These are phyloP conservation scores for Botryotinia calthae DNA, from an alignment of 2,329 filamentous ascomycete genomes.

Conservation along the genomic window DNA sequence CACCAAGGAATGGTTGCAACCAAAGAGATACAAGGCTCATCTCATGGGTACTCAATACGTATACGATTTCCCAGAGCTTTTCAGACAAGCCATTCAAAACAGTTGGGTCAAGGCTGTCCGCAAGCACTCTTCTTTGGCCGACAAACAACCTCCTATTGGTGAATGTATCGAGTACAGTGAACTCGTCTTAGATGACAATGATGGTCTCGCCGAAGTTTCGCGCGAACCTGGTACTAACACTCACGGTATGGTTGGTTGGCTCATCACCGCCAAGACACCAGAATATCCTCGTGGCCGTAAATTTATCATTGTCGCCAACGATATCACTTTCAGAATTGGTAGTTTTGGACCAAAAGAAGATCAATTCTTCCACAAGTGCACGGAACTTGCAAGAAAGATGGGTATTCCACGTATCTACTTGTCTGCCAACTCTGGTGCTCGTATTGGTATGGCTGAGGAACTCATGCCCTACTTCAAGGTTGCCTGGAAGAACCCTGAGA, in stretches of 20 bases:
- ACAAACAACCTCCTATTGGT: slow-evolving; percentile 79
- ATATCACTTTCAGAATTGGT: slow-evolving; percentile 98
- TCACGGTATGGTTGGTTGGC: slow-evolving; percentile 98
- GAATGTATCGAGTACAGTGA: slow-evolving; percentile 94
- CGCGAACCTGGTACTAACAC: slow-evolving; percentile 93
- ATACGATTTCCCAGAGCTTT: slow-evolving; percentile 99
- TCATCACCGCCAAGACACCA: slow-evolving; percentile 89
- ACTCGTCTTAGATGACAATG: slow-evolving; percentile 89
- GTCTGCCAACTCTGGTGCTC: slow-evolving; percentile 97
- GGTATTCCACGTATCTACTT: slow-evolving; percentile 97
- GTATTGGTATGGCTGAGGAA: slow-evolving; percentile 94
- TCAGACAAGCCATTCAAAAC: slow-evolving; percentile 97
- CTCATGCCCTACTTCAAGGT: slow-evolving; percentile 96
- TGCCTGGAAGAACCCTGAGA: slow-evolving; percentile 83
- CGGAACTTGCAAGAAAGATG: slow-evolving; percentile 87
- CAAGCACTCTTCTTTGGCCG: slow-evolving; percentile 69
- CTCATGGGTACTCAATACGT: slow-evolving; percentile 99
- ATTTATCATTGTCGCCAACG: slow-evolving; percentile 97
- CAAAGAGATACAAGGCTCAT: slow-evolving; percentile 98
- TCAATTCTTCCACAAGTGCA: slow-evolving; percentile 98
- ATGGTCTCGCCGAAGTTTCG: slow-evolving; percentile 88
- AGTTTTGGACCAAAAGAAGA: slow-evolving; percentile 96
- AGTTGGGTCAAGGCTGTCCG: slow-evolving; percentile 77
- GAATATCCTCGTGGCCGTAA: slow-evolving; percentile 91
- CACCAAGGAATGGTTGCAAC: slow-evolving; percentile 97